Evolutionary conservation across 192 early-diverging fungal species (phyloP), one percentile per base, ranked within the genome.

Genomic region (Kappamyces sp.): DNA sequence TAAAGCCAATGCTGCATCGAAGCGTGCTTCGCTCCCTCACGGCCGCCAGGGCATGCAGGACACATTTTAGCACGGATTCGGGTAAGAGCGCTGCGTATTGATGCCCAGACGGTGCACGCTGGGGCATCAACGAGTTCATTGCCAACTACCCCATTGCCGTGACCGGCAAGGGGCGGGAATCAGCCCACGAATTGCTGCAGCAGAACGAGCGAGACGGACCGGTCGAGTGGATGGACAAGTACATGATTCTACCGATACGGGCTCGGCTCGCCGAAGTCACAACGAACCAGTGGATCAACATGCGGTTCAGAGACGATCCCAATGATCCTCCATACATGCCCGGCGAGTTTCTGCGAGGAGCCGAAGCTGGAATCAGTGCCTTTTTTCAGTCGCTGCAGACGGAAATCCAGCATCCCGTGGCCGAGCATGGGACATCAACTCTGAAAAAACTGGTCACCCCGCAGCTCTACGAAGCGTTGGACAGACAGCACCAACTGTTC

Each of bases 221-320:
- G 50, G 36, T 4, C 12, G 36, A n/a, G 36, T 52, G 14, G 40
- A 38, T 52, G 36, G 36, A 31, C 50, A 52, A 52, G 50, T 52
- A 52, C 29, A 34, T 52, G 12, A 38, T 52, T 4, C 40, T 52
- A 52, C 36, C 50, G 22, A 22, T 22, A 22, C 50, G 9, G 36
- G 40, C 36, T 31, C 40, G 36, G 2, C 50, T 52, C 1, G 50
- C 50, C 9, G 40, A 52, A 38, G 36, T 38, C 40, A 39, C 50
- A 31, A 52, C 50, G 7, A 52, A 34, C 1, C 41, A 55, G 11
- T 55, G 54, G 54, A 55, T 55, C 30, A 55, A 55, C 31, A 34
- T 22, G 6, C 41, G 54, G 45, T 55, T 55, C n/a, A 33, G 36
- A 15, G 54, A 33, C 12, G 43, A 45, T 22, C 12, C 43, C 22